Percentiles rank a stretch among this genome's conserved stretches.
phyloP scores from a whole-genome alignment of 2,329 filamentous ascomycete species.

The Aureobasidium sp. region DNA sequence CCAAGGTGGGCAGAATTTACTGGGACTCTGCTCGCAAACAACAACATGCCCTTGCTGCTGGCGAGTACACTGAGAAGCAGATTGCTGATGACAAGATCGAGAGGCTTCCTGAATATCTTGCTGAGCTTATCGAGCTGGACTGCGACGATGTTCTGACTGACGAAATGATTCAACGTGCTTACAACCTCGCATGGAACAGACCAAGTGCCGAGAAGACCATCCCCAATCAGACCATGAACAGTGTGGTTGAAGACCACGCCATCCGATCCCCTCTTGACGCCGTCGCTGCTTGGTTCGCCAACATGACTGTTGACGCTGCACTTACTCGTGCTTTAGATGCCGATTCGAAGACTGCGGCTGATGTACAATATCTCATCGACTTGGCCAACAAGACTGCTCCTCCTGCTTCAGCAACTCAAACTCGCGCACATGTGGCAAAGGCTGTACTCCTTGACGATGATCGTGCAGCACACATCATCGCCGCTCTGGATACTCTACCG shows the following conservation, averaged over 20 bases:
- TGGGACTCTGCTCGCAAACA: slow-evolving; percentile 76
- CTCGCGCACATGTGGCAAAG: slow-evolving; percentile 52
- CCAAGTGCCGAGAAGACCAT: slow-evolving; percentile 61
- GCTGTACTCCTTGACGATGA: slow-evolving; percentile 50
- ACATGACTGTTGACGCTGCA: slow-evolving; percentile 60
- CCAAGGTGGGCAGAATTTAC: slow-evolving; percentile 64
- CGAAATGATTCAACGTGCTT: slow-evolving; percentile 72
- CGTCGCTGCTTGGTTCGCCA: slow-evolving; percentile 86
- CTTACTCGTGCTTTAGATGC: slow-evolving; percentile 57
- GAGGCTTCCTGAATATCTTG: slow-evolving; percentile 67
- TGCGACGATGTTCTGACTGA: slow-evolving; percentile 76
- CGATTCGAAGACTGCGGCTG: slow-evolving; percentile 40
- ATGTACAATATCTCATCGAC: slow-evolving; percentile 48
- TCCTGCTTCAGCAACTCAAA: slow-evolving; percentile 63
- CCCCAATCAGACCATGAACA: slow-evolving; percentile 67
- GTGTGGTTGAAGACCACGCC: slow-evolving; percentile 75
- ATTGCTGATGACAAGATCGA: slow-evolving; percentile 49
- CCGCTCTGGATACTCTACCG: slow-evolving; percentile 48
- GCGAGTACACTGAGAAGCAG: slow-evolving; percentile 19
- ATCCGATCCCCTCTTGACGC: slow-evolving; percentile 84
- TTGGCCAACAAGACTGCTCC: slow-evolving; percentile 69
- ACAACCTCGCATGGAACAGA: slow-evolving; percentile 83
- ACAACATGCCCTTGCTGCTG: slow-evolving; percentile 33
- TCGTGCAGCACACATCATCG: slow-evolving; percentile 44
- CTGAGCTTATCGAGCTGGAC: slow-evolving; percentile 66